phyloP scores from a whole-genome alignment of 2,329 filamentous ascomycete genomes.

The Penicillium sp. region DNA sequence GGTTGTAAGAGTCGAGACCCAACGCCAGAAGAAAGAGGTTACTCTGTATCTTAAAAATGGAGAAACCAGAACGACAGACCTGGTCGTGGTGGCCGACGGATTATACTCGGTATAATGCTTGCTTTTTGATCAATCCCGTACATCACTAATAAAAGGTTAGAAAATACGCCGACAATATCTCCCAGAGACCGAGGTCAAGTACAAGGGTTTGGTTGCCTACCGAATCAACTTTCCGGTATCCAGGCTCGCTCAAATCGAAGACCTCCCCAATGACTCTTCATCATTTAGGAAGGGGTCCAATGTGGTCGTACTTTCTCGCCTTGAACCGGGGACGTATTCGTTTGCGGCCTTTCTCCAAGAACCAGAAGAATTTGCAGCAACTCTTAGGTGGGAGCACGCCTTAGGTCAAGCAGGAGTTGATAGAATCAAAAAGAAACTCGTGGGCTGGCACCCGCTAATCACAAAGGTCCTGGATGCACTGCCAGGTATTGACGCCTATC shows the following conservation, averaged over 20 bases:
- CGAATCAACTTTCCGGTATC: neutral
- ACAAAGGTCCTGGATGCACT: neutral
- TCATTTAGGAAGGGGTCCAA: neutral
- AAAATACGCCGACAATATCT: neutral
- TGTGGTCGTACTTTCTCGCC: neutral
- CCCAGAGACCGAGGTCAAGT: neutral
- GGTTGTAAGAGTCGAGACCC: neutral
- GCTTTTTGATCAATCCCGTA: neutral
- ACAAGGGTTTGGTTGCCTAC: neutral
- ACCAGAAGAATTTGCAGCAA: neutral
- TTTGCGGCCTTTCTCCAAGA: neutral
- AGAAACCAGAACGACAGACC: neutral
- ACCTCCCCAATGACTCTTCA: neutral
- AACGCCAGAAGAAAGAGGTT: neutral
- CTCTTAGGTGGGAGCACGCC: neutral
- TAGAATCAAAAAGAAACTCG: neutral
- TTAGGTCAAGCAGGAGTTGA: neutral
- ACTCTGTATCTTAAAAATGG: neutral
- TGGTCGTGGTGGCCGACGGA: neutral
- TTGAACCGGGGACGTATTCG: neutral
- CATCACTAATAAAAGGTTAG: neutral
- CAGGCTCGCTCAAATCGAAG: neutral
- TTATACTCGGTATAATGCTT: neutral
- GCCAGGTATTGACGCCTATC: neutral
- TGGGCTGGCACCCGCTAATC: neutral